A percentile compares a stretch with the other conserved stretches of the same genome.
Conservation (phyloP, 2,329 filamentous ascomycete genomes). For the Trichoderma guizhouense region DNA sequence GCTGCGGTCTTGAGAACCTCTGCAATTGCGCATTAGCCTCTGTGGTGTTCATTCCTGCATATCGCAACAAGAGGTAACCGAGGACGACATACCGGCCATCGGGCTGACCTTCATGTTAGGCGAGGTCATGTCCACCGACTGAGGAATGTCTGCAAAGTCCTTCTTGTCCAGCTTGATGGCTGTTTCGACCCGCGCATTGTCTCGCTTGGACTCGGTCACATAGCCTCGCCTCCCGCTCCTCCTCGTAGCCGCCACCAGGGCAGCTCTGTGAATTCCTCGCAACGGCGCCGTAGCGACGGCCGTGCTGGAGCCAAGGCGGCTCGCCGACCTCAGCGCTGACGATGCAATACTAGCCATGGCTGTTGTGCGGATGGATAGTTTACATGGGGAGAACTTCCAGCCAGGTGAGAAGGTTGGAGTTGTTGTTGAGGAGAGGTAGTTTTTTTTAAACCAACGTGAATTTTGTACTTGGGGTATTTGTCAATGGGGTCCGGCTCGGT, state of each 20-base stretch:
- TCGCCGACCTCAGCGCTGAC: conserved; percentile 70
- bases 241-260: conserved; percentile 30
- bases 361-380: conserved; percentile 23
- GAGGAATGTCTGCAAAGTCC: conserved; percentile 62
- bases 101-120: conserved; percentile 66
- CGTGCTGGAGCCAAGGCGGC: conserved; percentile 50
- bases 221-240: conserved; percentile 57
- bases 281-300: conserved; percentile 30
- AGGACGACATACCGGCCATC: conserved; percentile 52
- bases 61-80: conserved; percentile 1
- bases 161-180: conserved; percentile 85
- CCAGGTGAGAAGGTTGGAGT: conserved; percentile 22
- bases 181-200: conserved; percentile 79
- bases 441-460: conserved; percentile 3
- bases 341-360: conserved; percentile 65
- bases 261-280: conserved; percentile 30
- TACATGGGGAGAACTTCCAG: conserved; percentile 23
- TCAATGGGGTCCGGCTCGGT: conserved; percentile 33
- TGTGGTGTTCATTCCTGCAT: neutral
- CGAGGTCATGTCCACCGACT: conserved; percentile 30
- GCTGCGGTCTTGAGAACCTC: conserved; percentile 88
- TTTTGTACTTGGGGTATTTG: conserved; percentile 29
- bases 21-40: conserved; percentile 26
- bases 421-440: conserved; percentile 20
- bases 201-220: conserved; percentile 78